phyloP scores from a whole-genome alignment of 495 filamentous ascomycete species.

The Penicillium flavigenum region DNA sequence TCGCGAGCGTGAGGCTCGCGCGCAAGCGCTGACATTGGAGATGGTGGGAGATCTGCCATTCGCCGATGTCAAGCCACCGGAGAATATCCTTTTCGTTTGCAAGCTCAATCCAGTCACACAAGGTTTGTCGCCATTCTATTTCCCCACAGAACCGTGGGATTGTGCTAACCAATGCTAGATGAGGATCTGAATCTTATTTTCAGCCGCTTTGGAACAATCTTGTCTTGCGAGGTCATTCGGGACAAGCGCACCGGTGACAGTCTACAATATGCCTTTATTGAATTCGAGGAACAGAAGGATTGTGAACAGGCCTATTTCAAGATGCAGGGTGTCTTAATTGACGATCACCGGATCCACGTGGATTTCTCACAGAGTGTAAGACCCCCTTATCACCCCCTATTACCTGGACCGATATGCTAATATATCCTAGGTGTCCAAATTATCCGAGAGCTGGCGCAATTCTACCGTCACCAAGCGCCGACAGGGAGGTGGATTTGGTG shows the following conservation, averaged over 20 bases:
- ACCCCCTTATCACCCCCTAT: constrained; percentile 2
- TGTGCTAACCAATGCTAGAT: constrained; percentile 48
- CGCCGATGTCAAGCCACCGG: constrained; percentile 95
- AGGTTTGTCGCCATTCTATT: constrained; percentile 41
- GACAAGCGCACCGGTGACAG: constrained; percentile 94
- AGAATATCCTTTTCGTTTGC: constrained; percentile 97
- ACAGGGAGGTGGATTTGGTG: constrained; percentile 82
- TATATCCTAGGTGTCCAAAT: constrained; percentile 61
- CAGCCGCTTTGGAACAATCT: constrained; percentile 90
- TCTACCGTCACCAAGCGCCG: constrained; percentile 81
- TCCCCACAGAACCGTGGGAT: neutral
- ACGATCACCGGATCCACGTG: constrained; percentile 96
- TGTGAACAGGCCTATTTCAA: constrained; percentile 98
- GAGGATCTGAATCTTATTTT: constrained; percentile 95
- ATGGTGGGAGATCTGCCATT: constrained; percentile 98
- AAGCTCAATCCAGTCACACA: constrained; percentile 95
- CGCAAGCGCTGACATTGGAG: constrained; percentile 91
- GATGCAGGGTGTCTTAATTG: constrained; percentile 95
- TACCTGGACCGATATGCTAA: constrained; percentile 22
- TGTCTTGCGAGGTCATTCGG: constrained; percentile 95
- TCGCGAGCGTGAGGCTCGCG: constrained; percentile 86
- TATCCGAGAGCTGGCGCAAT: constrained; percentile 88
- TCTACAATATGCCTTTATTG: constrained; percentile 96
- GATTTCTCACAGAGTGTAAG: constrained; percentile 95
- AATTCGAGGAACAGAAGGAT: constrained; percentile 87